Conservation (phyloP, 108 stramenopile genomes). For the Mayamaea pseudoterrestris region DNA sequence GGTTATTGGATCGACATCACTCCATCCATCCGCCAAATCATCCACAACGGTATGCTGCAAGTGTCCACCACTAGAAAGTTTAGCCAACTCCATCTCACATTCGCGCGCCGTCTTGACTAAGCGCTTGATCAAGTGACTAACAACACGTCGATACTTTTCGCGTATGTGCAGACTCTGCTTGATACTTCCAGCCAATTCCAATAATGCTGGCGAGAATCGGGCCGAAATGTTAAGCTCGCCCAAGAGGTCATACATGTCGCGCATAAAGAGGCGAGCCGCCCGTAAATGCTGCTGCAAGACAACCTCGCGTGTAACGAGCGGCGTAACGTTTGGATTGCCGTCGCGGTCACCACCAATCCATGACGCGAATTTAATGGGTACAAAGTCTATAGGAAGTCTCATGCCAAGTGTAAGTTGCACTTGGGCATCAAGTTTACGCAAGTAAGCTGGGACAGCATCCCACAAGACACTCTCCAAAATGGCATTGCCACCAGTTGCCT, state of each 20-base stretch:
- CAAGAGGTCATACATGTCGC: slow-evolving; percentile 57
- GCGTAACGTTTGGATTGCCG: slow-evolving; percentile 93
- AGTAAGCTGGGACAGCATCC: slow-evolving; percentile 89
- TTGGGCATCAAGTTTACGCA: slow-evolving; percentile 87
- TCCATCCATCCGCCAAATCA: slow-evolving; percentile 29
- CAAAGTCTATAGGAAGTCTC: slow-evolving; percentile 69
- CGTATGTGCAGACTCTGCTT: slow-evolving; percentile 25
- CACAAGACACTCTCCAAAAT: slow-evolving; percentile 92
- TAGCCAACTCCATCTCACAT: slow-evolving; percentile 35
- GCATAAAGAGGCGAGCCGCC: slow-evolving; percentile 71
- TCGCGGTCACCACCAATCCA: slow-evolving; percentile 97
- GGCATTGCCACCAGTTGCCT: slow-evolving; percentile 87
- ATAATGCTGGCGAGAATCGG: slow-evolving; percentile 48
- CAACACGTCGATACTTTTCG: slow-evolving; percentile 77
- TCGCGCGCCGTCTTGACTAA: slow-evolving; percentile 58
- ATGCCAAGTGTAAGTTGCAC: slow-evolving; percentile 55
- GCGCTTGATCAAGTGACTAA: slow-evolving; percentile 61
- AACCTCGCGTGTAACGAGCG: slow-evolving; percentile 82
- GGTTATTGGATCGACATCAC: slow-evolving; percentile 49
- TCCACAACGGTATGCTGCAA: slow-evolving; percentile 8
- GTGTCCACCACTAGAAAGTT: slow-evolving; percentile 6
- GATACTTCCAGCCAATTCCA: slow-evolving; percentile 36
- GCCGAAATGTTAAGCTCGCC: slow-evolving; percentile 59
- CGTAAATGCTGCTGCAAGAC: slow-evolving; percentile 65
- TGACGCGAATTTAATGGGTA: slow-evolving; percentile 86